Base-by-base conservation (phyloP, 305 asterid genomes). In the Fraxinus albicans region DNA sequence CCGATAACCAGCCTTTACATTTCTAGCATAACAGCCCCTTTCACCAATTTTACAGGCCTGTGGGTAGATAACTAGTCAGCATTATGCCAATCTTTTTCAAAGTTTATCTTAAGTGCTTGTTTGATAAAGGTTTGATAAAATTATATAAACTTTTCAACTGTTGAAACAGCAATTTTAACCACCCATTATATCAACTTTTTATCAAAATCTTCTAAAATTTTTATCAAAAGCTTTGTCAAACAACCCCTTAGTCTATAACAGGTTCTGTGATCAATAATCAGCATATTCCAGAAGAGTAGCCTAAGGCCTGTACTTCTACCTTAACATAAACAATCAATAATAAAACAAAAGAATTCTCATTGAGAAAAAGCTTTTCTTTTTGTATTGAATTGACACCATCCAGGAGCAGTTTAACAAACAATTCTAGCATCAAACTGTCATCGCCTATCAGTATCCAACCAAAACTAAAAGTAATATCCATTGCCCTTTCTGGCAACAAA, bases 401-500 rank as follows among this genome's bases (percentile, higher is more conserved):
- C 76, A 29, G 42, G n/a, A 70, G 17, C 44, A 70, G 23, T 33
- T 70, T 12, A 70, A 33, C 42, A 33, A 33, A 6, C 21, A 33
- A 8, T 58, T 74, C 63, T 23, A 50, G 53, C 38, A 77, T 36
- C 69, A 73, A 69, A 25, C 19, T 34, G 55, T 76, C 78, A 82
- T 34, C 69, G 3, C 80, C 40, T 83, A 34, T 55, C 77, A 67
- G 21, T 21, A 83, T 79, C 77, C 13, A 82, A 31, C 40, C 76
- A n/a, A 33, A 17, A 33, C 25, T 6, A 33, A 75, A 76, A 34
- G 77, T 34, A 50, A 31, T 36, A 27, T 76, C 63, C 36, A 74
- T 17, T 13, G 81, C 82, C 79, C 78, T 8, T 73, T 79, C 79
- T 67, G 79, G 84, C 86, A 55, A 63, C 60, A 35, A 34, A 42